These are phyloP conservation scores for Raddia distichophylla DNA, from an alignment of 176 grass and related monocot genomes.

Conservation along the genomic window DNA sequence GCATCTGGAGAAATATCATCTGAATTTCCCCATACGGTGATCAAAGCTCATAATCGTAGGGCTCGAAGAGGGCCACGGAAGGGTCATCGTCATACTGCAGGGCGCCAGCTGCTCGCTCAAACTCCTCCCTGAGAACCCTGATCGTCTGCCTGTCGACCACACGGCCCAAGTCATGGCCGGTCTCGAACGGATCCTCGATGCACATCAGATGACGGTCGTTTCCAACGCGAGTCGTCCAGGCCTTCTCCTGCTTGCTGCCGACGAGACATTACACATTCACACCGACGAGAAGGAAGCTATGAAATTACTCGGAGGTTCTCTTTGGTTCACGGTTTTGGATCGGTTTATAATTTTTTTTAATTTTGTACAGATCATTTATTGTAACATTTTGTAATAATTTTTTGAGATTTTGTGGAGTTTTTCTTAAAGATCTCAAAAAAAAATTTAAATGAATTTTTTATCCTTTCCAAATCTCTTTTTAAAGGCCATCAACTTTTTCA, in stretches of 20 bases:
- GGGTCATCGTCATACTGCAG: slow-evolving; percentile 52
- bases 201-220: slow-evolving; percentile 66
- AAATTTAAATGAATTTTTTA: too few relatives aligned
- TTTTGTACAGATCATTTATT: too few relatives aligned
- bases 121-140: slow-evolving; percentile 57
- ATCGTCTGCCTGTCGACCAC: slow-evolving; percentile 57
- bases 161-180: slow-evolving; percentile 57
- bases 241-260: slow-evolving; percentile 60
- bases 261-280: background rate
- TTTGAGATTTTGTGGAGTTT: too few relatives aligned
- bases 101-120: slow-evolving; percentile 48
- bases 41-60: background rate
- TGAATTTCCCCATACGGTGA: background rate
- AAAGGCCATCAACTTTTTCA: too few relatives aligned
- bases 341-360: too few relatives aligned
- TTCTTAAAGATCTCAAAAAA: too few relatives aligned
- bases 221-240: slow-evolving; percentile 56
- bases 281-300: background rate
- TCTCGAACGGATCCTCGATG: slow-evolving; percentile 75
- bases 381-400: too few relatives aligned
- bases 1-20: background rate
- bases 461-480: too few relatives aligned
- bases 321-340: too few relatives aligned
- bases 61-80: slow-evolving; percentile 47
- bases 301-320: too few relatives aligned